Evolutionary conservation across 495 filamentous ascomycete genomes (phyloP).

Genomic region (Aspergillus cavernicola): DNA sequence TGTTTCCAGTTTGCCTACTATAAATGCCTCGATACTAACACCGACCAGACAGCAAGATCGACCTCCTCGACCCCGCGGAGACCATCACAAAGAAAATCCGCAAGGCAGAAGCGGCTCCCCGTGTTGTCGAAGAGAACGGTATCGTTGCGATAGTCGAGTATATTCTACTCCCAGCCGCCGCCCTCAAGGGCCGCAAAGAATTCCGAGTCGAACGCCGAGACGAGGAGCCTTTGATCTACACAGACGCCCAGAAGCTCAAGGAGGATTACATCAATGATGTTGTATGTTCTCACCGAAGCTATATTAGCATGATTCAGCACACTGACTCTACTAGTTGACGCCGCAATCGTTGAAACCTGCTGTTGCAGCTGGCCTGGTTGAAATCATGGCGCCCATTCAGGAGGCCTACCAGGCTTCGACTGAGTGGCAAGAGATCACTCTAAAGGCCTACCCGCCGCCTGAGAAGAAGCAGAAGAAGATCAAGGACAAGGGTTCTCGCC

Average conservation of each 20-base stretch:
- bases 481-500: conserved; percentile 74
- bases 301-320: background rate
- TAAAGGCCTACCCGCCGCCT: conserved; percentile 76
- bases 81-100: conserved; percentile 71
- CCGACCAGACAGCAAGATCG: conserved; percentile 61
- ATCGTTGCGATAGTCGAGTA: conserved; percentile 78
- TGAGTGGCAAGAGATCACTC: conserved; percentile 80
- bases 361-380: conserved; percentile 62
- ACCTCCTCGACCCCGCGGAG: conserved; percentile 76
- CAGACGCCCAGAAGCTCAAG: conserved; percentile 62
- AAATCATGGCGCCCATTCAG: conserved; percentile 72
- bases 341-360: conserved; percentile 83
- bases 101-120: conserved; percentile 74
- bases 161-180: conserved; percentile 70
- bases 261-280: conserved; percentile 77
- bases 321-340: conserved; percentile 56
- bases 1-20: background rate
- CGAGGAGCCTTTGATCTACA: conserved; percentile 73
- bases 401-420: conserved; percentile 60
- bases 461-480: conserved; percentile 71
- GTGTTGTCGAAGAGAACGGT: conserved; percentile 79
- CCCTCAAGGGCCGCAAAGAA: conserved; percentile 31
- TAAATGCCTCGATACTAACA: conserved; percentile 5
- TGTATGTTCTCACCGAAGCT: conserved; percentile 50
- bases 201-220: conserved; percentile 38